Percentiles rank a stretch among this genome's conserved stretches.
Evolutionary conservation across 495 filamentous ascomycete genomes (phyloP).

Genomic region (Letharia lupina): DNA sequence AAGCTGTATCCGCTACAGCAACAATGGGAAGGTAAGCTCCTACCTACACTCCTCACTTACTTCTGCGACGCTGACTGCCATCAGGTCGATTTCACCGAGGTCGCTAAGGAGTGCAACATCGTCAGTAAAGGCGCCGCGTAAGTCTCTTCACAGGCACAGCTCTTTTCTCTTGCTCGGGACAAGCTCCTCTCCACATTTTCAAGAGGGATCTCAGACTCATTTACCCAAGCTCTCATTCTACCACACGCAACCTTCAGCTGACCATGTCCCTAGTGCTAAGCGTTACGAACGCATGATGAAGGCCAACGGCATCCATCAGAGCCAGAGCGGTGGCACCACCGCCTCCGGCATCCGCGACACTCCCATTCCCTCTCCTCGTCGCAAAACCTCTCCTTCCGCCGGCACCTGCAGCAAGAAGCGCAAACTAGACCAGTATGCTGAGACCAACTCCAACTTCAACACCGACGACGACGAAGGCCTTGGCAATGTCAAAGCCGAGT

Average conservation of each 20-base stretch:
- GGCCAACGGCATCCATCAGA: constrained; percentile 39
- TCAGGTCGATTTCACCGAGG: constrained; percentile 53
- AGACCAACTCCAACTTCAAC: constrained; percentile 24
- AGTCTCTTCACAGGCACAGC: constrained; percentile 28
- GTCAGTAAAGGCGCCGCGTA: constrained; percentile 60
- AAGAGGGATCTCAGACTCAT: neutral
- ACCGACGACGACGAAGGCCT: constrained; percentile 32
- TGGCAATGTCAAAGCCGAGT: constrained; percentile 30
- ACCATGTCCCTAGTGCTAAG: constrained; percentile 42
- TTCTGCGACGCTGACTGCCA: constrained; percentile 18
- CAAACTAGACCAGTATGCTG: constrained; percentile 27
- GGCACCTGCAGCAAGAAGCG: constrained; percentile 32
- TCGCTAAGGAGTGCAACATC: constrained; percentile 55
- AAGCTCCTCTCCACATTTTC: neutral
- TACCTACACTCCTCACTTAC: neutral
- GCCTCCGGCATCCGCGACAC: constrained; percentile 4
- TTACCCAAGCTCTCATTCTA: constrained; percentile 6
- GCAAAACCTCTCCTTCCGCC: constrained; percentile 20
- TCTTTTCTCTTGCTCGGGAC: neutral
- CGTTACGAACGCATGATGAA: constrained; percentile 58
- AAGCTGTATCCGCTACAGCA: constrained; percentile 51
- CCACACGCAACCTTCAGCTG: neutral
- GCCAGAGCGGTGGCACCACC: neutral
- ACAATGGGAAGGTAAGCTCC: constrained; percentile 47
- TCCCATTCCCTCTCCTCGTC: neutral